A percentile compares a stretch with the other conserved stretches of the same genome.
phyloP scores from a whole-genome alignment of 352 stramenopile genomes.

The Phytophthora pseudosyringae region DNA sequence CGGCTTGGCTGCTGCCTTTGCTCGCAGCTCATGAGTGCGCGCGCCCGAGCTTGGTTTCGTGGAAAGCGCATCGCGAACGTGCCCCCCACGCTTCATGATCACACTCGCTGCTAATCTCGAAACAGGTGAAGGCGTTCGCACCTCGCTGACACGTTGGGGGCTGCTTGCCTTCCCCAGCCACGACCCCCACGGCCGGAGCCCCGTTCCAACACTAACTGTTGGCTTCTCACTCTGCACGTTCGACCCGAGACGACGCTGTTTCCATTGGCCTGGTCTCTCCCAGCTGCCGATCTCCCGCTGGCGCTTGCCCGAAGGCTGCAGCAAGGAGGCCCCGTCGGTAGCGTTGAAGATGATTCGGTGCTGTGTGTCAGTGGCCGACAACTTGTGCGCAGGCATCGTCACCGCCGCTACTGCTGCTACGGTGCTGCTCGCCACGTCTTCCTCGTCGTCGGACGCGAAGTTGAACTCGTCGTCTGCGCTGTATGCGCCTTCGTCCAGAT shows the following conservation, averaged over 20 bases:
- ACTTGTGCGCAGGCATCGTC: background rate
- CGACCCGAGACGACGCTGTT: constrained; percentile 1
- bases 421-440: background rate
- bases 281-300: background rate
- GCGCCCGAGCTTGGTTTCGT: background rate
- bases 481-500: background rate
- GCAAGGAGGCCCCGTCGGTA: background rate
- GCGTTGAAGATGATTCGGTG: background rate
- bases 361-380: background rate
- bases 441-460: constrained; percentile 16
- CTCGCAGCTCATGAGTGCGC: background rate
- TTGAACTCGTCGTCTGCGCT: background rate
- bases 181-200: background rate
- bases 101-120: constrained; percentile 5
- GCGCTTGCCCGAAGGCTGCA: constrained; percentile 9
- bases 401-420: background rate
- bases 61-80: background rate
- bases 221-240: background rate
- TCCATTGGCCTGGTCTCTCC: background rate
- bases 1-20: background rate
- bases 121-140: background rate
- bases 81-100: background rate
- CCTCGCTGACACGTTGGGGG: background rate
- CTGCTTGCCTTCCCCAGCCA: background rate
- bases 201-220: background rate